Conservation (phyloP, 495 filamentous ascomycete species). For the Penicillium crystallinum region DNA sequence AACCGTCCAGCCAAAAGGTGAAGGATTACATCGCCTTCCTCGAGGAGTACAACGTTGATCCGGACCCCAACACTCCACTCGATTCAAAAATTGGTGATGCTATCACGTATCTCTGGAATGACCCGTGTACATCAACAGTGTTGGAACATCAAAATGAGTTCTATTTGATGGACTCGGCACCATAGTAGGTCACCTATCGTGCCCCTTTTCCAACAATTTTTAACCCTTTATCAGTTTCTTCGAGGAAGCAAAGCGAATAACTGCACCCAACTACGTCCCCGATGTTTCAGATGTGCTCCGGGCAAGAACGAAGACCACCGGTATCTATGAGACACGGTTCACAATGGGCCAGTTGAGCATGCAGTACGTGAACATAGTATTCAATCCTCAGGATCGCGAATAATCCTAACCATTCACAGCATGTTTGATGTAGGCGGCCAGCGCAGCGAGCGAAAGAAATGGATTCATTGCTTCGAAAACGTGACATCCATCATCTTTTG, state of each 20-base stretch:
- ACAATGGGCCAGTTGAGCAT: conserved; percentile 98
- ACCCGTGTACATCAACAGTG: conserved; percentile 73
- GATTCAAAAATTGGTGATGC: conserved; percentile 76
- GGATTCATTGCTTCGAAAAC: conserved; percentile 99
- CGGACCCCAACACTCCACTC: conserved; percentile 77
- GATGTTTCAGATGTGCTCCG: conserved; percentile 89
- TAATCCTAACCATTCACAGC: conserved; percentile 42
- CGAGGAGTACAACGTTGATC: conserved; percentile 80
- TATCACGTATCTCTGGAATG: conserved; percentile 82
- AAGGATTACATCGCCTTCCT: conserved; percentile 73
- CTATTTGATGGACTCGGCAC: conserved; percentile 98
- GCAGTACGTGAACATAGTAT: conserved; percentile 62
- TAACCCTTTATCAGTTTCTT: conserved; percentile 66
- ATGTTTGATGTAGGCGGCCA: conserved; percentile 99
- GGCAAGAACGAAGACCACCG: conserved; percentile 97
- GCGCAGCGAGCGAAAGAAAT: conserved; percentile 96
- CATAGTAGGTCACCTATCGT: conserved; percentile 65
- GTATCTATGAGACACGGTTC: conserved; percentile 98
- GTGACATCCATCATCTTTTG: conserved; percentile 99
- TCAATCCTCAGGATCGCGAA: background rate
- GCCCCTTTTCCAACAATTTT: background rate
- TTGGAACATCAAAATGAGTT: conserved; percentile 97
- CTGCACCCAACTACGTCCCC: conserved; percentile 78
- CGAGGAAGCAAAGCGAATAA: conserved; percentile 83
- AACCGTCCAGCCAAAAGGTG: conserved; percentile 65